Conservation (phyloP, 1,284 basidiomycete genomes). For the Amylostereum areolatum region DNA sequence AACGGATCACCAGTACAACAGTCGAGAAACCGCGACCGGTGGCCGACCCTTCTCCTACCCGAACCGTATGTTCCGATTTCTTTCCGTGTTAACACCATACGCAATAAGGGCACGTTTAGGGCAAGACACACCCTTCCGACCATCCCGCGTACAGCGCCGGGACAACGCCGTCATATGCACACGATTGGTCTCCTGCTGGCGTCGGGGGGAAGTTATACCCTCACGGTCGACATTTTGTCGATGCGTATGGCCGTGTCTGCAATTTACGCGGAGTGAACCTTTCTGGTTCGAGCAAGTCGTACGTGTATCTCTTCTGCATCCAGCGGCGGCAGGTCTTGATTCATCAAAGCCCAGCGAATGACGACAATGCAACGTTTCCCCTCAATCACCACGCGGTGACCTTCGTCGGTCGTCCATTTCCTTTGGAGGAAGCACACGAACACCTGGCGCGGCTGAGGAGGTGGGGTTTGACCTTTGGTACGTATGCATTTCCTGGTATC, state of each 20-base stretch:
- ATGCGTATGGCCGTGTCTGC: constrained; percentile 72
- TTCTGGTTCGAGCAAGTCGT: constrained; percentile 81
- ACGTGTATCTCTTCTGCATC: constrained; percentile 23
- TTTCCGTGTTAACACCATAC: no score
- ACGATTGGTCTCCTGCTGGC: constrained; percentile 63
- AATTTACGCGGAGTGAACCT: constrained; percentile 78
- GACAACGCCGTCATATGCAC: constrained; percentile 48
- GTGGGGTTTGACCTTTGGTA: constrained; percentile 86
- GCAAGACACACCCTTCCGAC: constrained; percentile 33
- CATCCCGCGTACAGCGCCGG: constrained; percentile 38
- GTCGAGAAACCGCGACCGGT: no score
- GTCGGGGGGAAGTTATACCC: constrained; percentile 52
- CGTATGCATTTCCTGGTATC: constrained; percentile 19
- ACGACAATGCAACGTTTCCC: constrained; percentile 60
- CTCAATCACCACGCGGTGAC: constrained; percentile 56
- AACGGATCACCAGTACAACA: no score
- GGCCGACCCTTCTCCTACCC: no score
- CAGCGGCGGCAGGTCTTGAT: constrained; percentile 2
- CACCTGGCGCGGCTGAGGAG: constrained; percentile 75
- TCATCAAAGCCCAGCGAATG: constrained; percentile 49
- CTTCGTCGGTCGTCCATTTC: constrained; percentile 82
- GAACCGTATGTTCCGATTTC: no score
- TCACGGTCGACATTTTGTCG: constrained; percentile 73
- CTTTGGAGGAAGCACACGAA: constrained; percentile 75
- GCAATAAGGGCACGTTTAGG: no score